Evolutionary conservation across 139 green algal species (phyloP).

Genomic region (Desmodesmus armatus): DNA sequence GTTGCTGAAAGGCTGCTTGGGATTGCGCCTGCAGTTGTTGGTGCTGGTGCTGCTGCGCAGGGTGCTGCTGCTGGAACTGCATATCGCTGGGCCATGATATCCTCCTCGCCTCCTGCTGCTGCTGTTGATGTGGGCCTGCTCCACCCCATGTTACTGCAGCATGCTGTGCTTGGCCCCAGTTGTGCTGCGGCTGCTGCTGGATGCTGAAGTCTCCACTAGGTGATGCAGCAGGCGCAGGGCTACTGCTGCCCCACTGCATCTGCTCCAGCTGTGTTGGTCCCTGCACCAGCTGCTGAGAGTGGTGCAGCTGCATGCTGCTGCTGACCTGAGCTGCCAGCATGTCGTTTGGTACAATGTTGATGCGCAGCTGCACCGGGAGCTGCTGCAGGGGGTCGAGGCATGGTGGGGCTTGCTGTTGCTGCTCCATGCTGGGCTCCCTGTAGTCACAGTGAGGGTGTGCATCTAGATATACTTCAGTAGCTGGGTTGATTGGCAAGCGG

Average conservation of each 20-base stretch:
- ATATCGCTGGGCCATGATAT: constrained; percentile 81
- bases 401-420: neutral
- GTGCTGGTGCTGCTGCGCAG: constrained; percentile 57
- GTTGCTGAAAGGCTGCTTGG: constrained; percentile 77
- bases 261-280: no score
- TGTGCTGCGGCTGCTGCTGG: no score
- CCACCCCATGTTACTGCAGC: no score
- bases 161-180: no score
- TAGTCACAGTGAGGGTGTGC: no score
- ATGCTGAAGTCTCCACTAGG: no score
- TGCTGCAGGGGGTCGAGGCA: neutral
- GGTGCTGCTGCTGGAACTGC: constrained; percentile 76
- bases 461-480: no score
- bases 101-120: constrained; percentile 66
- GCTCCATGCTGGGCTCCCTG: neutral
- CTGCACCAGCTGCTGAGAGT: no score
- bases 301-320: neutral
- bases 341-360: neutral
- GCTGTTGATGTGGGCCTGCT: no score
- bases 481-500: no score
- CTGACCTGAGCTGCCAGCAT: neutral
- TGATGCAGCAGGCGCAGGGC: no score
- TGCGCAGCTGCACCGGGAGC: neutral
- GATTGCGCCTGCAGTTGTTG: constrained; percentile 90
- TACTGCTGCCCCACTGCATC: no score